Conservation (phyloP, 495 filamentous ascomycete genomes). For the Penicillium pulvis region DNA sequence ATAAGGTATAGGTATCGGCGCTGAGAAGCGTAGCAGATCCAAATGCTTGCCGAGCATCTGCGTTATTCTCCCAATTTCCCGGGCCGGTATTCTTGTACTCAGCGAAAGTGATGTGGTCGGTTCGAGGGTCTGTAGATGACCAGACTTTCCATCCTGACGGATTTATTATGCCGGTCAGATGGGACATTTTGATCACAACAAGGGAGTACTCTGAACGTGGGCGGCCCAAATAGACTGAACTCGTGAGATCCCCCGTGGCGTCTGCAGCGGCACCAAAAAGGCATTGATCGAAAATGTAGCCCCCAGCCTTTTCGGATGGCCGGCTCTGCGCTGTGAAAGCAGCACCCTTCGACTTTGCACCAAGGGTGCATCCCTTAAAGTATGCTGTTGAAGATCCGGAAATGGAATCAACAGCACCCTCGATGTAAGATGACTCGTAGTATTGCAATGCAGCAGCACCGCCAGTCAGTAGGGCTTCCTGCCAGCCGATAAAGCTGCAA, state of each 20-base stretch:
- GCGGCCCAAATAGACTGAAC: constrained; percentile 1
- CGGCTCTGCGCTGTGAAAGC: constrained; percentile 2
- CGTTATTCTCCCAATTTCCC: constrained; percentile 7
- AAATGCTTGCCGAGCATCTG: not conserved
- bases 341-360: not conserved
- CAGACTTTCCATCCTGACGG: constrained; percentile 5
- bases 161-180: not conserved
- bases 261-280: not conserved
- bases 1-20: not conserved
- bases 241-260: not conserved
- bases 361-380: constrained; percentile 9
- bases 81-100: constrained; percentile 4
- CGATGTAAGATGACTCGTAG: constrained; percentile 8
- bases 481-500: constrained; percentile 5
- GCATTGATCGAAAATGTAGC: constrained; percentile 9
- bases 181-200: constrained; percentile 3
- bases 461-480: constrained; percentile 3
- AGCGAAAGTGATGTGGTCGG: constrained; percentile 3
- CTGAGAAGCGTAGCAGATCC: not conserved
- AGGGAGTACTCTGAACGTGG: constrained; percentile 1
- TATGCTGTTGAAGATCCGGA: constrained; percentile 4
- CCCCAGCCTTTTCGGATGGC: not conserved
- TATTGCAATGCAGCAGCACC: not conserved
- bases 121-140: constrained; percentile 2
- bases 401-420: constrained; percentile 4